A percentile compares a stretch with the other conserved stretches of the same genome.
These are phyloP conservation scores for Schizosaccharomyces japonicus DNA, from an alignment of 805 yeast genomes.

Conservation along the genomic window DNA sequence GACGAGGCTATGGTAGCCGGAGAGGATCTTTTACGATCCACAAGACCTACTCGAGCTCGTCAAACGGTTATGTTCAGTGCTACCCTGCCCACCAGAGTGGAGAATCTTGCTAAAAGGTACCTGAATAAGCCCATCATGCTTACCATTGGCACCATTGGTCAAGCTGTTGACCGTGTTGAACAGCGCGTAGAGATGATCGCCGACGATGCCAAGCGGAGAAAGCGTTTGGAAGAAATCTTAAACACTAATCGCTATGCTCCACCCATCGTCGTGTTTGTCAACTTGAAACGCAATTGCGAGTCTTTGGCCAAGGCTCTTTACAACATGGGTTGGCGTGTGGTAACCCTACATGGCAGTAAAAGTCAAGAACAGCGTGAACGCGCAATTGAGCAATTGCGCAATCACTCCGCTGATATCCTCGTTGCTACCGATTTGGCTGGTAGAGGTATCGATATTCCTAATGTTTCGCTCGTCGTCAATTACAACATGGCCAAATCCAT, in stretches of 20 bases:
- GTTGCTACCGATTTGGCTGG: slow-evolving; percentile 93
- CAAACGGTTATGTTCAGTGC: slow-evolving; percentile 87
- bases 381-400: slow-evolving; percentile 38
- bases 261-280: slow-evolving; percentile 60
- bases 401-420: slow-evolving; percentile 33
- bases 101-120: slow-evolving; percentile 38
- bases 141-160: slow-evolving; percentile 42
- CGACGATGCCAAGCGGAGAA: slow-evolving; percentile 23
- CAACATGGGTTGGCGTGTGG: slow-evolving; percentile 25
- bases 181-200: slow-evolving; percentile 38
- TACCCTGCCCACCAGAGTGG: slow-evolving; percentile 59
- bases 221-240: slow-evolving; percentile 22
- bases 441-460: slow-evolving; percentile 79
- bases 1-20: slow-evolving; percentile 12
- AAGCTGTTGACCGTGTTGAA: slow-evolving; percentile 40
- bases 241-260: slow-evolving; percentile 19
- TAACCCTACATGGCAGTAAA: slow-evolving; percentile 66
- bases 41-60: slow-evolving; percentile 15
- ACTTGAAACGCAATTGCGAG: slow-evolving; percentile 54
- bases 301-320: slow-evolving; percentile 28
- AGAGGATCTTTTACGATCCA: slow-evolving; percentile 2
- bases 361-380: slow-evolving; percentile 64
- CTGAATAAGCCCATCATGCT: slow-evolving; percentile 37
- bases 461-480: slow-evolving; percentile 65
- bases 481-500: slow-evolving; percentile 58